Percentiles rank a stretch among this genome's conserved stretches.
phyloP scores from a whole-genome alignment of 2,329 filamentous ascomycete species.

The Hymenoscyphus occultus region DNA sequence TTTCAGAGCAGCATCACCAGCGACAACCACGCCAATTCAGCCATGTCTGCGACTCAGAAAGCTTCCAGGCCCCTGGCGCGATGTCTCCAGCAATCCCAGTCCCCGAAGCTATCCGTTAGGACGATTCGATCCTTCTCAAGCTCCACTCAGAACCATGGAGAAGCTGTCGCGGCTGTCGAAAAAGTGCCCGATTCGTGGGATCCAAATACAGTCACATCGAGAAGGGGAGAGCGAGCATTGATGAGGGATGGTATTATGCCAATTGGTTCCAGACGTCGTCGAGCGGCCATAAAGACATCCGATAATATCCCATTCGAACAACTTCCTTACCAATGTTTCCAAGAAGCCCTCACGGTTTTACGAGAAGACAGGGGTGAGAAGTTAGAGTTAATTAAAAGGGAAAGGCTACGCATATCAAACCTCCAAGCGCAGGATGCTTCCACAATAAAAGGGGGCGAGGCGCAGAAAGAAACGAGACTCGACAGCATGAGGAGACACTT shows the following conservation, averaged over 20 bases:
- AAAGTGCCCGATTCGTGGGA: conserved; percentile 49
- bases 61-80: conserved; percentile 54
- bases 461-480: conserved; percentile 63
- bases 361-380: conserved; percentile 79
- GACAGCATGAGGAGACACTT: conserved; percentile 68
- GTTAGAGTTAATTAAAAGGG: conserved; percentile 65
- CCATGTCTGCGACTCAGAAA: conserved; percentile 60
- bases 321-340: conserved; percentile 95
- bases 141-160: conserved; percentile 39
- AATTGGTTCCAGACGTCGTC: conserved; percentile 80
- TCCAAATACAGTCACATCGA: conserved; percentile 65
- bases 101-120: conserved; percentile 27
- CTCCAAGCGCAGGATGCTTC: conserved; percentile 58
- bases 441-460: conserved; percentile 59
- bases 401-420: conserved; percentile 65
- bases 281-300: conserved; percentile 64
- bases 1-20: conserved; percentile 23
- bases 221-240: conserved; percentile 63
- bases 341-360: conserved; percentile 85
- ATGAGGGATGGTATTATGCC: conserved; percentile 67
- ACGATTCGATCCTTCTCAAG: conserved; percentile 33
- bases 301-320: conserved; percentile 80
- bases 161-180: conserved; percentile 39
- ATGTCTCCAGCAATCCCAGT: conserved; percentile 46
- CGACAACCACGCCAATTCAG: conserved; percentile 24